Conservation (phyloP, 2,329 filamentous ascomycete species). For the Penicillium sp. region DNA sequence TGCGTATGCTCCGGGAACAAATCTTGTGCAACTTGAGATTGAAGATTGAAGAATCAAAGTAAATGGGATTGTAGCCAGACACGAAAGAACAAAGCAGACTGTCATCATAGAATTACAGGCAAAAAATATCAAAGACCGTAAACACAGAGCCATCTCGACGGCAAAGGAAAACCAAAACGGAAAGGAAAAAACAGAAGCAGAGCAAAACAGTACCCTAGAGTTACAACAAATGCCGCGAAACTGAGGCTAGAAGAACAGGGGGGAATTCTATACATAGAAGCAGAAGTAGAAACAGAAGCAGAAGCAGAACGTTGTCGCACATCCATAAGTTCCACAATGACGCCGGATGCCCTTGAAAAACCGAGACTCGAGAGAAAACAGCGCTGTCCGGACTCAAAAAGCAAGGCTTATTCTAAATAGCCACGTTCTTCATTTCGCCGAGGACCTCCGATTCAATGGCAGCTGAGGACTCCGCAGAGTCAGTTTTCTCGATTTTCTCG, state of each 20-base stretch:
- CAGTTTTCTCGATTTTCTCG: conserved; percentile 15
- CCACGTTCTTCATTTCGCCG: conserved; percentile 51
- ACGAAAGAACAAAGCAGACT: conserved; percentile 25
- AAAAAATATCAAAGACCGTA: conserved; percentile 25
- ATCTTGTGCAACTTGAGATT: background rate
- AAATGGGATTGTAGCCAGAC: conserved; percentile 20
- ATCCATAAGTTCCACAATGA: conserved; percentile 3
- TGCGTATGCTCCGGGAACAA: background rate
- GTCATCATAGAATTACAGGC: conserved; percentile 39
- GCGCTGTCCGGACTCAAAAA: conserved; percentile 14
- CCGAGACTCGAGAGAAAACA: conserved; percentile 8
- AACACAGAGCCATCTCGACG: conserved; percentile 23
- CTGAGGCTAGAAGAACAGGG: conserved; percentile 24
- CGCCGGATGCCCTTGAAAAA: conserved; percentile 20
- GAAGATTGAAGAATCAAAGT: conserved; percentile 2
- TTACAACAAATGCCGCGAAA: conserved; percentile 32
- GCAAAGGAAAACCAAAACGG: conserved; percentile 12
- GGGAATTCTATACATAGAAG: conserved; percentile 37
- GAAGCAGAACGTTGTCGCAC: conserved; percentile 23
- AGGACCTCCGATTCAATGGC: conserved; percentile 42
- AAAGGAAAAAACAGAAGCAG: conserved; percentile 11
- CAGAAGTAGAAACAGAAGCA: conserved; percentile 7
- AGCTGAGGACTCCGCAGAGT: conserved; percentile 29
- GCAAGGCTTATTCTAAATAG: conserved; percentile 40
- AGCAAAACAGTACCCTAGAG: conserved; percentile 23